phyloP scores from a whole-genome alignment of 1,139 yeast genomes.

The Magnusiomyces suaveolens region DNA sequence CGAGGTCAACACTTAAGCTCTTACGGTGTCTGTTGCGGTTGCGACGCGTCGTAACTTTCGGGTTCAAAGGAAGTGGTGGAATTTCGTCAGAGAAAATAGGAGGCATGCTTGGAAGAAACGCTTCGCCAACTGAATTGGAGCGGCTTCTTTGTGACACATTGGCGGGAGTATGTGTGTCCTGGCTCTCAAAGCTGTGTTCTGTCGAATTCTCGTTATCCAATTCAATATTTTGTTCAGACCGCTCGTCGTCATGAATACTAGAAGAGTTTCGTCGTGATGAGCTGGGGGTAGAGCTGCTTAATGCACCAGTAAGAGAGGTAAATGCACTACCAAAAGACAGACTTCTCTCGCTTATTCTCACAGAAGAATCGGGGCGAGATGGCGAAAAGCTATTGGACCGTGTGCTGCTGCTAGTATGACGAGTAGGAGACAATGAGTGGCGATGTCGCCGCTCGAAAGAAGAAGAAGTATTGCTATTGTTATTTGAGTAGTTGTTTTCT shows the following conservation, averaged over 20 bases:
- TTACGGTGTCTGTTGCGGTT: background rate
- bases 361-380: background rate
- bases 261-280: background rate
- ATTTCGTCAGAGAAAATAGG: background rate
- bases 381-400: background rate
- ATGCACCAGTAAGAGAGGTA: background rate
- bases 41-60: background rate
- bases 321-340: background rate
- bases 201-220: background rate
- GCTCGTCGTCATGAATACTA: no score
- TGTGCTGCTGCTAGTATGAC: background rate
- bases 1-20: background rate
- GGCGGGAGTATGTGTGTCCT: background rate
- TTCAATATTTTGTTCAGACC: background rate
- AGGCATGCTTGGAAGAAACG: slow-evolving; percentile 1
- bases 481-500: background rate
- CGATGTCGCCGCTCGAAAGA: no score
- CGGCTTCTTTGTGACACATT: background rate
- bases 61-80: background rate
- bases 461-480: background rate
- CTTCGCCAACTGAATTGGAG: background rate
- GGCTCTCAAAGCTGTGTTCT: background rate
- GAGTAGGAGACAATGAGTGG: no score
- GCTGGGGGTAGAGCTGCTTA: background rate
- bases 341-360: background rate